Base-by-base conservation (phyloP, 73 alveolate genomes). In the Diophrys appendiculata region DNA sequence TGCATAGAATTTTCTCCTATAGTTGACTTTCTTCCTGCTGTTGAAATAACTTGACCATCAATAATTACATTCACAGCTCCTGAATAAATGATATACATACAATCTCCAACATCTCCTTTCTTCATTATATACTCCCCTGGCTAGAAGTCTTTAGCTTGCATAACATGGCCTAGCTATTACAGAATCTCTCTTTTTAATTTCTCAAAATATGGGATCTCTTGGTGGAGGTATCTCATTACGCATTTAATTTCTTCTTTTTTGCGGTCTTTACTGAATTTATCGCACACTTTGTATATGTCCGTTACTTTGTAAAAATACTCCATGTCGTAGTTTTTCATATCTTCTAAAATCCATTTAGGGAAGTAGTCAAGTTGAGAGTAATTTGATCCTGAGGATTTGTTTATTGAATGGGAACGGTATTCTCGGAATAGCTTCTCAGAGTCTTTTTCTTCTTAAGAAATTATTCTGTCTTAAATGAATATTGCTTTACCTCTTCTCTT, bases 1-100 rank as follows among this genome's bases (percentile, higher is more conserved):
- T 64, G 77, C 18, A 80, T 32, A 80, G 89, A 82, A 25, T 82
- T 69, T 29, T 80, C 89, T 3, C 89, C 89, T 0, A 80, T 72
- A 2, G 73, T 28, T 28, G 70, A 55, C 28, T 72, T 77, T 14
- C 69, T 55, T 0, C 72, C 77, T 0, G 55, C 83, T 13, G 30
- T 72, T 27, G 89, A 77, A 27, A 80, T 83, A n/a, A 68, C 35
- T 32, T 54, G 70, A 33, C 72, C 89, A 72, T 80, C 72, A 0
- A 80, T 78, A 0, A 70, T 29, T 18, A 80, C 64, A 60, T 60
- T 60, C 71, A 69, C 80, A 23, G 33, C 81, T 34, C 88, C 88
- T 26, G 13, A 31, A 33, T 79, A 79, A 22, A 79, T 68, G 5
- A 79, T 69, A 29, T 79, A 79, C 88, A 79, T 79, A 64, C 88